phyloP scores from a whole-genome alignment of 2,329 filamentous ascomycete genomes.

The Pseudocercospora eumusae region DNA sequence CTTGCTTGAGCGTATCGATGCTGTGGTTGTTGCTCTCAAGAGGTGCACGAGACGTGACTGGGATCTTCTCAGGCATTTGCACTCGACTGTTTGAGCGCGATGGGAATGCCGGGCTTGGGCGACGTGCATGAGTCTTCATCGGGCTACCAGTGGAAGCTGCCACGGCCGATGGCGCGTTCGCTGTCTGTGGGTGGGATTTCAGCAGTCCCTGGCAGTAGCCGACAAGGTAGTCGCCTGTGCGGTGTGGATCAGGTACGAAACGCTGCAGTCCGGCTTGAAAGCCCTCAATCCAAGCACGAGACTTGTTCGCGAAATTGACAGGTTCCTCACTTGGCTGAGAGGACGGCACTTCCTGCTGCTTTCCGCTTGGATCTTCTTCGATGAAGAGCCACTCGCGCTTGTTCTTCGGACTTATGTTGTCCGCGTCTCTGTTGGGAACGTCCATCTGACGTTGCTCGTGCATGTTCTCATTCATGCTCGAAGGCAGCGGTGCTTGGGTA shows the following conservation, averaged over 20 bases:
- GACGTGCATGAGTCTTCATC: constrained; percentile 28
- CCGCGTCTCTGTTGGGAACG: constrained; percentile 28
- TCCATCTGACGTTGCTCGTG: constrained; percentile 8
- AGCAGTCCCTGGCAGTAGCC: constrained; percentile 41
- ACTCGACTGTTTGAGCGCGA: constrained; percentile 21
- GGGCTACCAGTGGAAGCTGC: constrained; percentile 33
- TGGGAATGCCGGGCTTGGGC: constrained; percentile 31
- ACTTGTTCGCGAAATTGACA: constrained; percentile 32
- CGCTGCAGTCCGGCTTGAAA: constrained; percentile 39
- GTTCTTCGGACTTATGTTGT: constrained; percentile 38
- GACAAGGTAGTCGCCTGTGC: constrained; percentile 34
- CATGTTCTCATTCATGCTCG: constrained; percentile 8
- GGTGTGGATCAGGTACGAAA: constrained; percentile 24
- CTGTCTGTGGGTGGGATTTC: constrained; percentile 28
- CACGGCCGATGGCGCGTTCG: not conserved
- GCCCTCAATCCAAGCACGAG: constrained; percentile 38
- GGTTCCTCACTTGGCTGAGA: constrained; percentile 22
- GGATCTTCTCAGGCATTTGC: constrained; percentile 17
- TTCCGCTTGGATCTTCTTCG: constrained; percentile 31
- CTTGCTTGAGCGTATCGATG: constrained; percentile 38
- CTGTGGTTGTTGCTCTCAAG: constrained; percentile 30
- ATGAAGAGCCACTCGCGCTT: constrained; percentile 35
- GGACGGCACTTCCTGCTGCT: constrained; percentile 24
- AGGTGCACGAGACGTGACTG: constrained; percentile 18
- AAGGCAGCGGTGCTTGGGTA: constrained; percentile 19